Base-by-base conservation (phyloP, 257 asterid species). In the Capsicum chinense region DNA sequence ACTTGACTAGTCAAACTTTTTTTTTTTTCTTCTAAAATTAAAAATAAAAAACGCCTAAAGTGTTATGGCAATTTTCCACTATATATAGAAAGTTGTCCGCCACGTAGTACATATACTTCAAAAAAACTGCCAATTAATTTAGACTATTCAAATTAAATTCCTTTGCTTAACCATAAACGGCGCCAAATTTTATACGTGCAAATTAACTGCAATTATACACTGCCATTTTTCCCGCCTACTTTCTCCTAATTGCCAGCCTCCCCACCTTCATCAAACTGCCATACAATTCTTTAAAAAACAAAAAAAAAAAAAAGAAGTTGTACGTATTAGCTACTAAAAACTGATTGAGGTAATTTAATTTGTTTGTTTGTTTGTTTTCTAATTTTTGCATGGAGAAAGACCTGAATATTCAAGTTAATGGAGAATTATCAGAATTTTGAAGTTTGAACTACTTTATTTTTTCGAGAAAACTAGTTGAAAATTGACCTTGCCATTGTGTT, bases 111-210 rank as follows among this genome's bases (percentile, higher is more conserved):
- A 10, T 63, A 52, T 0, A 67, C 21, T 78, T 66, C n/a, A 66
- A 21, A 60, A 39, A 63, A 66, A 54, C 64, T 78, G 60, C 50
- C 19, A 78, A 78, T 0, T 5, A 26, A 52, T 6, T 78, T 78
- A 78, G 64, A 48, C 82, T 14, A 52, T 78, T 54, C 48, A 78
- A 54, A 76, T 76, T 26, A 1, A 26, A 26, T 26, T 26, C 33
- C 33, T 26, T 26, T 35, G 21, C 48, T 52, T 52, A 76, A 76
- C 5, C 12, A 76, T 26, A 26, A 68, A 76, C 63, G 26, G 81
- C 63, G 81, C 81, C 81, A 76, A 76, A 54, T 52, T 76, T 78
- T 7, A 76, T 14, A 78, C 47, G 64, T 78, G 81, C 81, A 78
- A 78, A 78, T 17, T 78, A 78, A 78, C 82, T 5, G 66, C 33